phyloP scores from a whole-genome alignment of 352 stramenopile species.

The Globisporangium acanthophoron region DNA sequence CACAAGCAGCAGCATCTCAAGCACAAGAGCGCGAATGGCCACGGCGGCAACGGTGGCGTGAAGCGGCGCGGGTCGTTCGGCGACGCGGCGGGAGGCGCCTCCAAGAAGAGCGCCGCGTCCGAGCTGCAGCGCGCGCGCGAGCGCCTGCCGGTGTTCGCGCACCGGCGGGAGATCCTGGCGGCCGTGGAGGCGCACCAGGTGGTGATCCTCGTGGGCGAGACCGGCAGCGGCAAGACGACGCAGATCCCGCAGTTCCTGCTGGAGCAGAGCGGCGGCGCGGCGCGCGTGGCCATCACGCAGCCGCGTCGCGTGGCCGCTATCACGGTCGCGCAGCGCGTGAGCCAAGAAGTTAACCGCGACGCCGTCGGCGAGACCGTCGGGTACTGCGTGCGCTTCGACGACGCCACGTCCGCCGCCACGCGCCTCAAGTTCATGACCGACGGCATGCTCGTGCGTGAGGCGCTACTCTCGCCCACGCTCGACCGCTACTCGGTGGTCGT shows the following conservation, averaged over 20 bases:
- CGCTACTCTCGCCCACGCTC: slow-evolving; percentile 64
- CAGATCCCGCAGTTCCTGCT: slow-evolving; percentile 88
- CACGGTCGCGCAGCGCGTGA: slow-evolving; percentile 78
- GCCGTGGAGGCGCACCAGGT: slow-evolving; percentile 61
- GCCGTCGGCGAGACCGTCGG: slow-evolving; percentile 71
- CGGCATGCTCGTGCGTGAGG: slow-evolving; percentile 89
- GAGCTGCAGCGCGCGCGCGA: slow-evolving; percentile 59
- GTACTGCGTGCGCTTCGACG: slow-evolving; percentile 94
- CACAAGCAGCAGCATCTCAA: neutral
- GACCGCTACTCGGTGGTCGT: slow-evolving; percentile 79
- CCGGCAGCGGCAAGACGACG: slow-evolving; percentile 89
- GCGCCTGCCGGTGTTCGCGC: slow-evolving; percentile 66
- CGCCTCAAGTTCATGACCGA: slow-evolving; percentile 94
- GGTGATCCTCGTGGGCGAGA: slow-evolving; percentile 87
- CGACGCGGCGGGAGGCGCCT: neutral
- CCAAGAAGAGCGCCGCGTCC: slow-evolving; percentile 8
- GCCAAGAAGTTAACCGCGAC: slow-evolving; percentile 48
- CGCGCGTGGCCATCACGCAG: slow-evolving; percentile 76
- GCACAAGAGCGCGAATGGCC: neutral
- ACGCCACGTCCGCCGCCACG: slow-evolving; percentile 84
- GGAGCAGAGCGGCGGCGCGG: slow-evolving; percentile 41
- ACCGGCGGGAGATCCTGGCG: slow-evolving; percentile 66
- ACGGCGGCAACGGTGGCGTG: neutral
- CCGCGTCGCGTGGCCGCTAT: slow-evolving; percentile 78
- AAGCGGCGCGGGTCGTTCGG: slow-evolving; percentile 9